Evolutionary conservation across 495 filamentous ascomycete species (phyloP), one percentile per base, ranked within the genome.

Genomic region (Aspergillus incahuasiensis): DNA sequence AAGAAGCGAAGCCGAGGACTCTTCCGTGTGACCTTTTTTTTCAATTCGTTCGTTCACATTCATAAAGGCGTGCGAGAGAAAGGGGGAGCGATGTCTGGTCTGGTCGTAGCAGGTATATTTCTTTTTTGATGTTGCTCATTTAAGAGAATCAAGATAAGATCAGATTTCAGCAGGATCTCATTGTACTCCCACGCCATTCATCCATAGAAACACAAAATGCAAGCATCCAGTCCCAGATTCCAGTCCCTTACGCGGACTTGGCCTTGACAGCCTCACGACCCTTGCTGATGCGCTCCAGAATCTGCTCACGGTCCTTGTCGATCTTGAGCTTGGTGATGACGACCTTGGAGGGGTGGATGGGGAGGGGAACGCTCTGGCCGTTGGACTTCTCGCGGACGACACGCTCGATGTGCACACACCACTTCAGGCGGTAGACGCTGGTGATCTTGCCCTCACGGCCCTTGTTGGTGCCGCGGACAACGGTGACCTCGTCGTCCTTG

Each of bases 401-500:
- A 62, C 90, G 87, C 85, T 96, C 91, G 72, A 95, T 75, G 80
- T 96, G 90, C 72, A 97, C 83, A 70, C 87, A 79, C 78, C 89
- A 98, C 80, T 97, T 97, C 66, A 96, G 88, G 77, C 94, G 92
- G 88, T 99, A 97, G 71, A 96, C 91, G 65, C 85, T 86, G 67
- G 84, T 91, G 77, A 98, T 82, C 59, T 65, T 69, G 79, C 92
- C 92, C 76, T 96, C 91, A 64, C 90, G 89, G 73, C 91, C 92
- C 83, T 97, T 97, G 79, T 94, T 85, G 74, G 74, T 74, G 63
- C 94, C 94, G 53, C 94, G 91, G 64, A 88, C 82, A 67, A 99
- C 85, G 67, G 77, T 74, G 65, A 97, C 91, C 77, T 96, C 90
- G 78, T 99, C 94, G 75, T 96, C 92, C 78, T 95, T 95, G 81